phyloP scores from a whole-genome alignment of 208 protist species.

The Naegleria lovaniensis region DNA sequence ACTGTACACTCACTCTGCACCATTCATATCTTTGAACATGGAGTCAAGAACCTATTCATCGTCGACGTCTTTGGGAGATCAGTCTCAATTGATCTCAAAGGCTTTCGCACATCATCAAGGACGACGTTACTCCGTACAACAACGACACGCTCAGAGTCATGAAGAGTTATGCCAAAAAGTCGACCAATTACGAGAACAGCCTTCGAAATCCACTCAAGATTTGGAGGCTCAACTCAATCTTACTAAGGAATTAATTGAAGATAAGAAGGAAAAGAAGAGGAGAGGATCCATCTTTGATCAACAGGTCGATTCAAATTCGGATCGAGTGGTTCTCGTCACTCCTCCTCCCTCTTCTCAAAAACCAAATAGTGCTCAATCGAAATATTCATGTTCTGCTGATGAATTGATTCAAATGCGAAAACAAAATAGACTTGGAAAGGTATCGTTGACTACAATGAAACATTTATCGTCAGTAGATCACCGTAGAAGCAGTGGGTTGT shows the following conservation, averaged over 20 bases:
- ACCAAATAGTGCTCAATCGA: not conserved
- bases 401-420: not conserved
- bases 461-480: not conserved
- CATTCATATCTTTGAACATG: too few species aligned
- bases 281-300: not conserved
- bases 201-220: not conserved
- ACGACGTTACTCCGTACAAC: too few species aligned
- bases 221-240: not conserved
- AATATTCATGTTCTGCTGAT: not conserved
- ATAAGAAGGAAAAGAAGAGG: not conserved
- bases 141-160: not conserved
- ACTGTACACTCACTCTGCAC: too few species aligned
- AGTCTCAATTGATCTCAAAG: too few species aligned
- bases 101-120: too few species aligned
- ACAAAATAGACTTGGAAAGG: not conserved
- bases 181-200: not conserved
- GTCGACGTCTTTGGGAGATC: too few species aligned
- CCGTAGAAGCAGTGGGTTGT: not conserved
- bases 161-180: not conserved
- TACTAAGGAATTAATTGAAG: not conserved
- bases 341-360: too few species aligned
- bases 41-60: too few species aligned
- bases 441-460: not conserved
- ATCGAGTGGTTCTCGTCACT: too few species aligned
- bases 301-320: not conserved